Evolutionary conservation across 164 flowering plant species (phyloP).

Genomic region (Macadamia integrifolia): DNA sequence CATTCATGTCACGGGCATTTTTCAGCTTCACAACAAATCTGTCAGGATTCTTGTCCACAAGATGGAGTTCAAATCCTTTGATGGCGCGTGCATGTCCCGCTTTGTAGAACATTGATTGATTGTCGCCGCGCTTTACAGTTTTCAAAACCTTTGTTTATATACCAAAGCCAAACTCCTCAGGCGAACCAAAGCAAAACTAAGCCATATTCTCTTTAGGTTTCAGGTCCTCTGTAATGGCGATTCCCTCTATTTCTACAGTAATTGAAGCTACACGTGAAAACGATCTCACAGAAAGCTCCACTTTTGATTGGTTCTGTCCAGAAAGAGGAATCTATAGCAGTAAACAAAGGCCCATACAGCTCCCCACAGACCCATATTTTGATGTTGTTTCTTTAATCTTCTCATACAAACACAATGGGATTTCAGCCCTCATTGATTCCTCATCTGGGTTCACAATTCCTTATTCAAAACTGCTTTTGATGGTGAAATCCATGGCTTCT

Average conservation of each 20-base stretch:
- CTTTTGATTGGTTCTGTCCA: slow-evolving; percentile 39
- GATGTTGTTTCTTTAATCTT: slow-evolving; percentile 64
- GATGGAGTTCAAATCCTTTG: too few species aligned
- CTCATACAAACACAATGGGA: slow-evolving; percentile 43
- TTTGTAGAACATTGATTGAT: too few species aligned
- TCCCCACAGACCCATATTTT: slow-evolving; percentile 47
- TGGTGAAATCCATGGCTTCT: slow-evolving; percentile 57
- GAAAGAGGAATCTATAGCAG: slow-evolving; percentile 59
- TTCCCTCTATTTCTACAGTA: neutral
- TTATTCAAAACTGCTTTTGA: slow-evolving; percentile 35
- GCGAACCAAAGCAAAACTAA: too few species aligned
- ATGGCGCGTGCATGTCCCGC: too few species aligned
- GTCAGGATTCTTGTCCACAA: too few species aligned
- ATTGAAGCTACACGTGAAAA: neutral
- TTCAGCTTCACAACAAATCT: too few species aligned
- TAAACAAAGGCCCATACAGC: slow-evolving; percentile 30
- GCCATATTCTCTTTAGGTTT: too few species aligned
- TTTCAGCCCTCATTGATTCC: slow-evolving; percentile 56
- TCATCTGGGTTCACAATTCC: slow-evolving; percentile 53
- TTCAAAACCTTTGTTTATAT: too few species aligned
- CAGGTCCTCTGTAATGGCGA: too few species aligned
- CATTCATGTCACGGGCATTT: too few species aligned
- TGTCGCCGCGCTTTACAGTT: too few species aligned
- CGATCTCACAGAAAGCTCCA: neutral
- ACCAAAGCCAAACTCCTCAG: too few species aligned